phyloP scores from a whole-genome alignment of 176 grass and related monocot genomes.

The Secale cereale region DNA sequence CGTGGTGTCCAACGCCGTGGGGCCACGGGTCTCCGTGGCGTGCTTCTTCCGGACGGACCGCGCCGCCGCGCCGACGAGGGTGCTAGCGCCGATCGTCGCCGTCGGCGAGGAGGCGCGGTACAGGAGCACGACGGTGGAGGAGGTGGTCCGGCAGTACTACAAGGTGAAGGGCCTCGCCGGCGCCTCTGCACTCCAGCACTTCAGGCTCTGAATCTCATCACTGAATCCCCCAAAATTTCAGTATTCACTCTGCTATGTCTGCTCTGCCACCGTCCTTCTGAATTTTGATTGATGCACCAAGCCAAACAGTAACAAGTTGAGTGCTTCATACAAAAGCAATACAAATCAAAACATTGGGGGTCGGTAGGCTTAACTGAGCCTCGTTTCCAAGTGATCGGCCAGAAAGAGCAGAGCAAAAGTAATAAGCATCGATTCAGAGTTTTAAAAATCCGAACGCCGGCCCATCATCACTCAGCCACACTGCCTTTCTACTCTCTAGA shows the following conservation, averaged over 20 bases:
- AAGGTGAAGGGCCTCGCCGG: background rate
- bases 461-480: background rate
- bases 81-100: background rate
- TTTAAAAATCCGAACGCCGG: background rate
- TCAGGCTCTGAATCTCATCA: background rate
- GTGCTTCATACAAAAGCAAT: background rate
- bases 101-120: background rate
- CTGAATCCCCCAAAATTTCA: background rate
- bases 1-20: background rate
- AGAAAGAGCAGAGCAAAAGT: background rate
- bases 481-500: background rate
- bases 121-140: background rate
- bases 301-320: background rate
- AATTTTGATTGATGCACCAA: no score
- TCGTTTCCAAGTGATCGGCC: no score
- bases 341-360: background rate
- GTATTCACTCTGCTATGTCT: background rate
- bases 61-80: background rate
- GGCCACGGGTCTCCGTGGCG: background rate
- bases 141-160: conserved; percentile 1
- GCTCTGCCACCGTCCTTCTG: no score
- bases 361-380: no score
- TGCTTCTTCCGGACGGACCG: background rate
- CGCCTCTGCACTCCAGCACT: background rate
- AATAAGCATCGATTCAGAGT: background rate